A percentile compares a stretch with the other conserved stretches of the same genome.
phyloP scores from a whole-genome alignment of 305 asterid genomes.

The Fraxinus sp. region DNA sequence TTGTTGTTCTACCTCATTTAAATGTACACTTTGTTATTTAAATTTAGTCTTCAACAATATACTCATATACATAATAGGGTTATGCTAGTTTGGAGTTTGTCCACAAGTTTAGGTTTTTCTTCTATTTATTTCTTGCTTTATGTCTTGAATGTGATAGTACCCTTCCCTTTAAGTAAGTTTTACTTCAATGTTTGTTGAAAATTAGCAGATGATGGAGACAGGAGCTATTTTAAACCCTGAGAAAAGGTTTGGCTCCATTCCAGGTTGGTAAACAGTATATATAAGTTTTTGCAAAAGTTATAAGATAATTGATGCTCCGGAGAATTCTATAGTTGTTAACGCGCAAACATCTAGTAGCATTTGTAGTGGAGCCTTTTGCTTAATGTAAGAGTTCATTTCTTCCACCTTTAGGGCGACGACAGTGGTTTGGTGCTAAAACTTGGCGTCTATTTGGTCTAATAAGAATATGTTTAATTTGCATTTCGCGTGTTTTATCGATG shows the following conservation, averaged over 20 bases:
- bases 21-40: background rate
- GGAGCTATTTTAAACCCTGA: conserved; percentile 35
- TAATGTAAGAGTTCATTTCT: background rate
- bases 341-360: background rate
- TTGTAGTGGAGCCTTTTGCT: background rate
- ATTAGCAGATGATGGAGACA: conserved; percentile 58
- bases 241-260: conserved; percentile 60
- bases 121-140: background rate
- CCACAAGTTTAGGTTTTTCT: background rate
- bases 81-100: background rate
- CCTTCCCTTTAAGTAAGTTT: background rate
- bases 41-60: background rate
- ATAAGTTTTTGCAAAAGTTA: background rate
- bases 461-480: background rate
- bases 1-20: background rate
- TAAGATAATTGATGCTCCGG: background rate
- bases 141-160: background rate
- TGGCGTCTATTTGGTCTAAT: background rate
- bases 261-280: conserved; percentile 49
- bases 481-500: background rate
- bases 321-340: background rate
- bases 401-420: background rate
- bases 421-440: background rate
- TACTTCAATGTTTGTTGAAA: conserved; percentile 1
- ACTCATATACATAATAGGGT: background rate